Base-by-base conservation (phyloP, 306 rosid species). In the Pterocarpus santalinus region DNA sequence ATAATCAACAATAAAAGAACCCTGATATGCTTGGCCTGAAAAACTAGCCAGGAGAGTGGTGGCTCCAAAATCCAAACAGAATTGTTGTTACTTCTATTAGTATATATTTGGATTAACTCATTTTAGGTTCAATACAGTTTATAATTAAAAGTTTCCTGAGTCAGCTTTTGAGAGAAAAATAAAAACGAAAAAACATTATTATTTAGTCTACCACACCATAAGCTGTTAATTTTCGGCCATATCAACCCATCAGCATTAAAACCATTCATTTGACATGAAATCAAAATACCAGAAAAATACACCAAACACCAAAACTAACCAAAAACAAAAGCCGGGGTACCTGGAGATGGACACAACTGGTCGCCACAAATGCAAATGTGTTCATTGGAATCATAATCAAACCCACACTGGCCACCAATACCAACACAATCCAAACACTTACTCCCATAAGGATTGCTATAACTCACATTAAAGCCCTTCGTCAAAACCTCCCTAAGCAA, bases 291-390 rank as follows among this genome's bases (percentile, higher is more conserved):
- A 46, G 5, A 38, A 28, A 55, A 15, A 67, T 9, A 43, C 4
- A 43, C 58, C 2, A 55, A 55, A 65, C 74, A 83, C 51, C 41
- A 28, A 5, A 73, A 60, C 6, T 5, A 76, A 72, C 63, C 16
- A 14, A 62, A 60, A 49, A 60, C 33, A 72, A 69, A 82, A 71
- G 46, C 36, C 22, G 12, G 35, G 35, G 53, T 88, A 91, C 91
- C 90, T 90, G 87, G 52, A 52, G 51, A 30, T 32, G 86, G 56
- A 90, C 91, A 91, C 81, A 84, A 61, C 11, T 7, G 78, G 65
- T 80, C 65, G 8, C 80, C 90, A 81, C 97, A 91, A 61, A 88
- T 81, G 88, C 97, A 92, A 87, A 88, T 73, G 9, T 77, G 72
- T 71, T 49, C 4, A 39, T 72, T 68, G 0, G 70, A 47, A 68